Evolutionary conservation across 1,284 basidiomycete species (phyloP), one percentile per base, ranked within the genome.

Genomic region (Phellinidium pouzarii): DNA sequence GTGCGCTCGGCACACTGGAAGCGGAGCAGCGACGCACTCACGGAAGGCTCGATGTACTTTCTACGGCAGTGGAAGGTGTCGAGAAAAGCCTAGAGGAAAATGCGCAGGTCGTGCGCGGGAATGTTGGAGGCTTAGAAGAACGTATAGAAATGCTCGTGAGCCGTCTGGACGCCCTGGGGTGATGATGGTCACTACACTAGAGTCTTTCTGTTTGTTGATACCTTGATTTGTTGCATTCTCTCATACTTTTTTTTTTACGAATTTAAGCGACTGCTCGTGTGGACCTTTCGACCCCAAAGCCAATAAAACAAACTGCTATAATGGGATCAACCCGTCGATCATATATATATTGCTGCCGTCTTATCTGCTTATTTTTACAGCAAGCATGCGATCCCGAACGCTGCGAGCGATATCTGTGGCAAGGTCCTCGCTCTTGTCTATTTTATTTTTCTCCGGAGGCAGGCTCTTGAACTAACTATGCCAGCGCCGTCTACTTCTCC

Each of bases 31-130:
- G 72, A 44, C 78, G 78, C 57, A 72, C 81, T 26, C 73, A 73
- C 19, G 80, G 80, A 26, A 78, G 80, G 26, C 71, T 91, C 14
- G 72, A 74, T 17, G 86, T 93, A 54, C 68, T 97, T 8, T 71
- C 79, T 47, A 70, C 72, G 22, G 84, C 94, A 0, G 76, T 96
- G 1, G 65, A 73, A 12, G 77, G 77, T 17, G 80, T 97, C 9
- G 84, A 90, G 66, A 71, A 70, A 44, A 94, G 91, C 60, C 65
- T 96, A 46, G 76, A 82, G 53, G 81, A 82, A 49, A 96, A 95
- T 61, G 72, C 87, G 54, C 69, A 66, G 8, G 78, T 87, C 4
- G 82, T 94, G 7, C 80, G 80, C 56, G 71, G 73, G 3, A 87
- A 91, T 59, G 83, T 95, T 9, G 69, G 73, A 27, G 80, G 78